Percentiles rank a stretch among this genome's conserved stretches.
These are phyloP conservation scores for Globisporangium polare DNA, from an alignment of 352 stramenopile species.

Conservation along the genomic window DNA sequence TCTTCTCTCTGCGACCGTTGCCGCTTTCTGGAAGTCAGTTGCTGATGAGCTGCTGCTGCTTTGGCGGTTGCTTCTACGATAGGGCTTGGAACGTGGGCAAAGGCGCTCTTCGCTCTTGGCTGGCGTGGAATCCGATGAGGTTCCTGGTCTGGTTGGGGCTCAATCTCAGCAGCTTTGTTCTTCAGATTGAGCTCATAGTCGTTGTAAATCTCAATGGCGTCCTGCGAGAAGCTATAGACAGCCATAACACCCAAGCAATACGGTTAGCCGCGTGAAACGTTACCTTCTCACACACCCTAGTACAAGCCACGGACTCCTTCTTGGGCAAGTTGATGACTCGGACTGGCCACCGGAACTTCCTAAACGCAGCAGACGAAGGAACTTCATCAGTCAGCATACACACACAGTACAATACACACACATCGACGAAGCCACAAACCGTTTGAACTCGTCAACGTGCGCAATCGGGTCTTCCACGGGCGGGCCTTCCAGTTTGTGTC, in stretches of 20 bases:
- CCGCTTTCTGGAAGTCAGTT: constrained; percentile 30
- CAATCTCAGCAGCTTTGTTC: neutral
- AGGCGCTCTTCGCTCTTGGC: constrained; percentile 20
- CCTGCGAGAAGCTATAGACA: constrained; percentile 37
- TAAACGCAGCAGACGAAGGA: constrained; percentile 14
- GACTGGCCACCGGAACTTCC: constrained; percentile 78
- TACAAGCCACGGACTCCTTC: constrained; percentile 33
- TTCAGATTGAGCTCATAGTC: constrained; percentile 36
- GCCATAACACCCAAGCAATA: neutral
- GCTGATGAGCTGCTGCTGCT: constrained; percentile 2
- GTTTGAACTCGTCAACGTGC: constrained; percentile 39
- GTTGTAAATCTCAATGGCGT: constrained; percentile 38
- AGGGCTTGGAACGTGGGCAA: constrained; percentile 35
- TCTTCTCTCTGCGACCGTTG: constrained; percentile 20
- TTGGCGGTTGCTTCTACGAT: constrained; percentile 33
- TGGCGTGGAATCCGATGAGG: neutral
- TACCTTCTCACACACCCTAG: neutral
- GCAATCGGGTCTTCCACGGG: constrained; percentile 43
- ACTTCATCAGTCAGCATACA: neutral
- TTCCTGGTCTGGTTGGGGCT: neutral
- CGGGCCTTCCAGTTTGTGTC: constrained; percentile 28
- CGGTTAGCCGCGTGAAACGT: neutral
- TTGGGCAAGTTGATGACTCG: constrained; percentile 58
- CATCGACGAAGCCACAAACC: constrained; percentile 22
- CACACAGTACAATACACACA: neutral